Conservation (phyloP, 2,329 filamentous ascomycete genomes). For the Pyrenophora teres region DNA sequence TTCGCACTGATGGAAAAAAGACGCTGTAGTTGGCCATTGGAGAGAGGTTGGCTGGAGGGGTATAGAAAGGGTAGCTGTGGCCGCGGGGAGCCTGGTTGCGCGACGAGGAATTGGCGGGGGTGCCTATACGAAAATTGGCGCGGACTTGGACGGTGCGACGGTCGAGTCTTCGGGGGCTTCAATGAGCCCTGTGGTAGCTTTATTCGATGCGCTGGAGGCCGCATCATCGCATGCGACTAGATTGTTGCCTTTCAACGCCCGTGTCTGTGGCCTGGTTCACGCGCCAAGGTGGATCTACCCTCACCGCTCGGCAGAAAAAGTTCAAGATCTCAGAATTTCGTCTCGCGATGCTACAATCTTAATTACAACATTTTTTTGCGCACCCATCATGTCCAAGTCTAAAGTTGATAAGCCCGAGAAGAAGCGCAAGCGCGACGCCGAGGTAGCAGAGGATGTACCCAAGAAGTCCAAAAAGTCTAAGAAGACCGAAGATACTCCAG, state of each 20-base stretch:
- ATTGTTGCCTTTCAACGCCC: conserved; percentile 13
- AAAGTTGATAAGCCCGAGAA: conserved; percentile 36
- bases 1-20: conserved; percentile 73
- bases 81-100: conserved; percentile 52
- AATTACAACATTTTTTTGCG: conserved; percentile 13
- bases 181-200: conserved; percentile 32
- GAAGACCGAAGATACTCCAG: conserved; percentile 22
- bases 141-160: conserved; percentile 28
- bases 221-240: conserved; percentile 34
- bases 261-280: conserved; percentile 16
- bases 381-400: conserved; percentile 22
- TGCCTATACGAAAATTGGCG: conserved; percentile 65
- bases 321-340: conserved; percentile 29
- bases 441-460: conserved; percentile 28
- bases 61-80: conserved; percentile 71
- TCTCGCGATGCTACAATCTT: conserved; percentile 14
- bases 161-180: conserved; percentile 23
- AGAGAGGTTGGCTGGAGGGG: conserved; percentile 52
- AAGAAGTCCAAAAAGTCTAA: conserved; percentile 44
- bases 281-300: conserved; percentile 21
- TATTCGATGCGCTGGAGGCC: conserved; percentile 33
- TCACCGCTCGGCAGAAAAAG: conserved; percentile 31
- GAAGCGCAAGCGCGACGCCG: conserved; percentile 43
- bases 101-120: conserved; percentile 56
- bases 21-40: conserved; percentile 60